Percentiles rank a stretch among this genome's conserved stretches.
Conservation (phyloP, 2,329 filamentous ascomycete species). For the Pseudocercospora fijiensis region DNA sequence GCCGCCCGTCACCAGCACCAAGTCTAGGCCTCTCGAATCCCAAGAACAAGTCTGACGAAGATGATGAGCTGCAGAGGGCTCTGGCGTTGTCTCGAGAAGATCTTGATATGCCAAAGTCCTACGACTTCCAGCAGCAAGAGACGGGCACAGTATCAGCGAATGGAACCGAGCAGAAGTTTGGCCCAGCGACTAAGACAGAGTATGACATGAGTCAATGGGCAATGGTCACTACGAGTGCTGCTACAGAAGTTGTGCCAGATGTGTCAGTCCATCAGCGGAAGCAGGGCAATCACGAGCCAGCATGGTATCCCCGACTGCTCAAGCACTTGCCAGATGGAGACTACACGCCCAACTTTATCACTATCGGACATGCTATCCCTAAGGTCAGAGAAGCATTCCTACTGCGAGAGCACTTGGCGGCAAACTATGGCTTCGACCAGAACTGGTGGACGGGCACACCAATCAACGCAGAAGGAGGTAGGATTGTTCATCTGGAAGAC, state of each 20-base stretch:
- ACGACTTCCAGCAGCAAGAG: conserved; percentile 46
- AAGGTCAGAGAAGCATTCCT: conserved; percentile 58
- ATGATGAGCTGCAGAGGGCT: conserved; percentile 33
- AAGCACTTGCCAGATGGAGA: conserved; percentile 55
- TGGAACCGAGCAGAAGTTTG: conserved; percentile 46
- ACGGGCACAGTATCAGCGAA: conserved; percentile 51
- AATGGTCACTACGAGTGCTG: conserved; percentile 46
- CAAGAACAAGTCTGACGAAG: conserved; percentile 33
- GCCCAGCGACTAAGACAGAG: conserved; percentile 54
- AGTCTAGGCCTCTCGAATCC: conserved; percentile 28
- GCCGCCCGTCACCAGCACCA: conserved; percentile 32
- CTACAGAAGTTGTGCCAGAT: conserved; percentile 56
- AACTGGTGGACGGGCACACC: conserved; percentile 64
- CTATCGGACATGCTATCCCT: conserved; percentile 63
- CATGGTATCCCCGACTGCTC: conserved; percentile 55
- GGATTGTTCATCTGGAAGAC: conserved; percentile 48
- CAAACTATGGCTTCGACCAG: conserved; percentile 55
- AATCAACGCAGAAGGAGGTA: conserved; percentile 46
- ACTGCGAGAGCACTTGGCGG: conserved; percentile 45
- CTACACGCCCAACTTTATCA: conserved; percentile 59
- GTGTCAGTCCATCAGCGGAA: conserved; percentile 39
- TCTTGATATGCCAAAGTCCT: conserved; percentile 5
- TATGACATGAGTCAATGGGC: conserved; percentile 59
- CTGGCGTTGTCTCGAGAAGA: conserved; percentile 30
- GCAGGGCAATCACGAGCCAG: conserved; percentile 35